Conservation (phyloP, 768 basidiomycete genomes). For the Dentipellis fragilis region DNA sequence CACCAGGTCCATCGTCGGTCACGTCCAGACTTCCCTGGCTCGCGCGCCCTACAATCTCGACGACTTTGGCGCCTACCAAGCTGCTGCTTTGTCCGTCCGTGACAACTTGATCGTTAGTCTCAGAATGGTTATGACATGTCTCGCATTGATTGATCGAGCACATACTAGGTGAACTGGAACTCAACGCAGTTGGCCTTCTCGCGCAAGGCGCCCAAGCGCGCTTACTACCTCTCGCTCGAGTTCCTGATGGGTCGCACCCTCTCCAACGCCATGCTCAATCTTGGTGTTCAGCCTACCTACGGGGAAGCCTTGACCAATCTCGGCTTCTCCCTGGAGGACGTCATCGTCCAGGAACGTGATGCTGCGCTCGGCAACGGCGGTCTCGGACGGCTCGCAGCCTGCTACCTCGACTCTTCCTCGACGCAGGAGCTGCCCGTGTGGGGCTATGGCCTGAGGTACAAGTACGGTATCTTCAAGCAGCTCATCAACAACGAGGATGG, state of each 20-base stretch:
- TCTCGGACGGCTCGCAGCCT: constrained; percentile 91
- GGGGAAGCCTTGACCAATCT: constrained; percentile 57
- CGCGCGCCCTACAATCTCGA: constrained; percentile 87
- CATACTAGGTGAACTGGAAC: constrained; percentile 69
- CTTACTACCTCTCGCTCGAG: constrained; percentile 94
- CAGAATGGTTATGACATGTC: constrained; percentile 1
- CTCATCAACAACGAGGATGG: constrained; percentile 77
- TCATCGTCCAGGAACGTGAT: constrained; percentile 84
- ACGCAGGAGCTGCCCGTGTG: constrained; percentile 87
- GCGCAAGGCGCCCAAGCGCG: constrained; percentile 78
- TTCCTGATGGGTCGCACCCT: constrained; percentile 81
- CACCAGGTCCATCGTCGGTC: constrained; percentile 68
- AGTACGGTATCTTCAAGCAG: constrained; percentile 94
- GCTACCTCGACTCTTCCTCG: constrained; percentile 91
- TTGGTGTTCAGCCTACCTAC: constrained; percentile 75
- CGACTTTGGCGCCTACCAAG: constrained; percentile 84
- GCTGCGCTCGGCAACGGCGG: constrained; percentile 94
- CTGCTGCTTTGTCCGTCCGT: constrained; percentile 76
- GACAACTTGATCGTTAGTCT: constrained; percentile 71
- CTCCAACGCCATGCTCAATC: constrained; percentile 78
- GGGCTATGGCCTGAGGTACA: constrained; percentile 91
- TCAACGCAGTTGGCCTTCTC: constrained; percentile 68
- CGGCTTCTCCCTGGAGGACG: constrained; percentile 85
- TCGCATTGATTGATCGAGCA: too few species aligned
- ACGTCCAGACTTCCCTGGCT: constrained; percentile 83